Conservation (phyloP, 495 filamentous ascomycete species). For the Pyrenula aspistea region DNA sequence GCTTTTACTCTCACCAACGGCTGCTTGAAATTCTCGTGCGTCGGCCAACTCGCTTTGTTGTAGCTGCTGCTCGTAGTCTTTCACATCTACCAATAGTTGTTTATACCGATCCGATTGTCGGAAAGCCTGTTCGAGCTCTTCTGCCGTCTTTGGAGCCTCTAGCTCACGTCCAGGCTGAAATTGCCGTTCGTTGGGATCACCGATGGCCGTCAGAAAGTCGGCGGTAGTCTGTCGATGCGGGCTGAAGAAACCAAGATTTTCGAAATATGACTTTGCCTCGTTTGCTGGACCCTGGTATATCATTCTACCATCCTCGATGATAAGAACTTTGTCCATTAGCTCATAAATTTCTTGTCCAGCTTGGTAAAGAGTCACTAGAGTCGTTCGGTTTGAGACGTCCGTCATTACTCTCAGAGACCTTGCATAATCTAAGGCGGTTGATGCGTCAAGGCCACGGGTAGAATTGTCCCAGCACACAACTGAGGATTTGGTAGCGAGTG, state of each 20-base stretch:
- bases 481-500: constrained; percentile 51
- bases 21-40: constrained; percentile 56
- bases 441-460: constrained; percentile 69
- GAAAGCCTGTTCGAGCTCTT: constrained; percentile 53
- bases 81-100: constrained; percentile 40
- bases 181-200: constrained; percentile 58
- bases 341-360: constrained; percentile 76
- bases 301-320: constrained; percentile 54
- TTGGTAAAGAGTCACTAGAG: constrained; percentile 75
- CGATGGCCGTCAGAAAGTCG: constrained; percentile 64
- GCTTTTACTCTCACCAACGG: constrained; percentile 56
- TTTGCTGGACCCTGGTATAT: constrained; percentile 52
- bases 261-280: constrained; percentile 56
- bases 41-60: constrained; percentile 48
- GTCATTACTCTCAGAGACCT: constrained; percentile 72
- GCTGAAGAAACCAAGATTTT: constrained; percentile 56
- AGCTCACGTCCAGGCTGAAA: constrained; percentile 53
- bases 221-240: constrained; percentile 58
- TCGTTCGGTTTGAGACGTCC: constrained; percentile 67
- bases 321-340: constrained; percentile 64
- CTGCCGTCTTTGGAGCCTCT: constrained; percentile 47
- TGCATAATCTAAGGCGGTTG: constrained; percentile 69
- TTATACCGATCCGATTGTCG: constrained; percentile 37
- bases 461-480: constrained; percentile 64
- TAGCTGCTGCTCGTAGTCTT: constrained; percentile 47